A percentile compares a stretch with the other conserved stretches of the same genome.
Evolutionary conservation across 768 basidiomycete species (phyloP).

Genomic region (Inosperma sp.): DNA sequence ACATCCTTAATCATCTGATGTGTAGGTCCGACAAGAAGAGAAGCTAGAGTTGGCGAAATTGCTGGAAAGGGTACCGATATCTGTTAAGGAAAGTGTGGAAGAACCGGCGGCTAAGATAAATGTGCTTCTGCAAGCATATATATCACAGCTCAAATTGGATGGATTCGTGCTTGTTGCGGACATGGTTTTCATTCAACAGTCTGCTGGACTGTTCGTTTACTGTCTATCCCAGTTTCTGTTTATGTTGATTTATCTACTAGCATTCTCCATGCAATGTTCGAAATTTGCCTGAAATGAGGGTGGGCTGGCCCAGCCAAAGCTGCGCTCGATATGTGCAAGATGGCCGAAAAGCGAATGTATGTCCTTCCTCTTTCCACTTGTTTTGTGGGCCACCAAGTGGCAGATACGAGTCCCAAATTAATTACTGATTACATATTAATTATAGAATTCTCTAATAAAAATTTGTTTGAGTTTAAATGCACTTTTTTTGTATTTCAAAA

Average conservation of each 20-base stretch:
- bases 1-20: slow-evolving; percentile 5
- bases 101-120: slow-evolving; percentile 98
- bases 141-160: slow-evolving; percentile 90
- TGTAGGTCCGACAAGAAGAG: slow-evolving; percentile 74
- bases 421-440: too few species aligned
- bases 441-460: too few species aligned
- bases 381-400: too few species aligned
- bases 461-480: too few species aligned
- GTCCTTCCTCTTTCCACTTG: slow-evolving; percentile 19
- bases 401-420: too few species aligned
- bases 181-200: slow-evolving; percentile 97
- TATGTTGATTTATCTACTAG: slow-evolving; percentile 28
- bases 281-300: slow-evolving; percentile 96
- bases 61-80: slow-evolving; percentile 92
- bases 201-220: slow-evolving; percentile 72
- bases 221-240: neutral
- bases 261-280: slow-evolving; percentile 93
- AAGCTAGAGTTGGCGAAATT: slow-evolving; percentile 88
- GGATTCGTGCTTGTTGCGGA: slow-evolving; percentile 85
- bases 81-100: slow-evolving; percentile 94
- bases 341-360: slow-evolving; percentile 84
- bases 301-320: slow-evolving; percentile 94
- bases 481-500: too few species aligned
- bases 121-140: slow-evolving; percentile 90
- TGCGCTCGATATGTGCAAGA: slow-evolving; percentile 91